Conservation (phyloP, 2,329 filamentous ascomycete genomes). For the Teratosphaeria gauchensis region DNA sequence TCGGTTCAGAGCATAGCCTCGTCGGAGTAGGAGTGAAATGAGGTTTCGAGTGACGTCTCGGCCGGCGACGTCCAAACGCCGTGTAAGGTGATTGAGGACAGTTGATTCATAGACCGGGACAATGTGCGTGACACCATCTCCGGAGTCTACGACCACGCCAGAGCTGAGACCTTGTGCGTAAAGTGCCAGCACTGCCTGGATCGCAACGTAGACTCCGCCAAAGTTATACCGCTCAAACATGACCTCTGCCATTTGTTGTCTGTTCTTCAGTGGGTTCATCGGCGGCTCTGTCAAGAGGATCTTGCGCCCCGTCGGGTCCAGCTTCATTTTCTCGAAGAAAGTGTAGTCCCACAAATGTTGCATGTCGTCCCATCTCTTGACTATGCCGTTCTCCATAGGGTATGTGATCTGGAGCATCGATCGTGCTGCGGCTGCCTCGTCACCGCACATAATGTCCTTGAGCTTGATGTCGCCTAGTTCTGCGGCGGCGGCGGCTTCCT, state of each 20-base stretch:
- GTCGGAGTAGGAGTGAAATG: conserved; percentile 83
- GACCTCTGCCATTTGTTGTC: conserved; percentile 96
- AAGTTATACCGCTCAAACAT: conserved; percentile 98
- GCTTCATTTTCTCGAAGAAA: conserved; percentile 91
- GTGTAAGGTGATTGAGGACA: conserved; percentile 92
- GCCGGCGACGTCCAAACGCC: conserved; percentile 86
- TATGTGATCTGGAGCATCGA: conserved; percentile 99
- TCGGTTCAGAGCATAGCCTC: conserved; percentile 93
- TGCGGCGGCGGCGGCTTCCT: conserved; percentile 58
- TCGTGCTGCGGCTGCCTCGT: conserved; percentile 89
- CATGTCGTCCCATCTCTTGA: conserved; percentile 99
- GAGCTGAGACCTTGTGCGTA: conserved; percentile 78
- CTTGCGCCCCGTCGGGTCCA: conserved; percentile 86
- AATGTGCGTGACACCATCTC: conserved; percentile 96
- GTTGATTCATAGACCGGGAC: conserved; percentile 98
- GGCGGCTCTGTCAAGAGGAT: conserved; percentile 95
- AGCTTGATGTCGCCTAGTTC: conserved; percentile 51
- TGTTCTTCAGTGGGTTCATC: conserved; percentile 94
- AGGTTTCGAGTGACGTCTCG: conserved; percentile 97
- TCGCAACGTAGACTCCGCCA: conserved; percentile 93
- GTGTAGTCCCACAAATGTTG: conserved; percentile 99
- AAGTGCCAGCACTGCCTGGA: conserved; percentile 89
- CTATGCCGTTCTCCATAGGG: conserved; percentile 99
- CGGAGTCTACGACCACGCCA: conserved; percentile 98
- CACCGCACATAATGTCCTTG: conserved; percentile 99